A percentile compares a stretch with the other conserved stretches of the same genome.
Evolutionary conservation across 306 rosid genomes (phyloP).

Genomic region (Trifolium dubium): DNA sequence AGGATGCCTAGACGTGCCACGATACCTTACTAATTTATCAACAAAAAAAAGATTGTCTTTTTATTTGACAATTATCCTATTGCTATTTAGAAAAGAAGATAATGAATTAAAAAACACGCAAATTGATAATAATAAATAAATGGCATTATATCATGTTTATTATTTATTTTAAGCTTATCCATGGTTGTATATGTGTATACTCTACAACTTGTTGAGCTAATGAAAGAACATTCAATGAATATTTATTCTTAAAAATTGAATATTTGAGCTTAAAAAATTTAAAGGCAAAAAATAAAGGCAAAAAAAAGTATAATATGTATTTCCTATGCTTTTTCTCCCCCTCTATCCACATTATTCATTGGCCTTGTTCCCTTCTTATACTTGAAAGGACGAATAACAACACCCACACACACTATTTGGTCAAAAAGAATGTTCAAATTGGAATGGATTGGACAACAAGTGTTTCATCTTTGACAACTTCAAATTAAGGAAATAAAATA

Average conservation of each 20-base stretch:
- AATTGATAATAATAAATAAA: no score
- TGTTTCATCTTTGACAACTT: constrained; percentile 41
- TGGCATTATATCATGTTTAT: not conserved
- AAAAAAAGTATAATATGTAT: constrained; percentile 27
- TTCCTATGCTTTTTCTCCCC: constrained; percentile 11
- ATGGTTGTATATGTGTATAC: not conserved
- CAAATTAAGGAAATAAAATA: constrained; percentile 24
- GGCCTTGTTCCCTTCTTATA: constrained; percentile 27
- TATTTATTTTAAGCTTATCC: not conserved
- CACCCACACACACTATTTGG: constrained; percentile 44
- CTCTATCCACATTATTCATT: constrained; percentile 19
- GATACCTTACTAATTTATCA: no score
- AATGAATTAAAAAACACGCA: not conserved
- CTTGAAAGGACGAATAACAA: constrained; percentile 38
- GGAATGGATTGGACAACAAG: constrained; percentile 51
- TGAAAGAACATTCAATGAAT: not conserved
- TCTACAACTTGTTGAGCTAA: not conserved
- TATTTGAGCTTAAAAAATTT: constrained; percentile 2
- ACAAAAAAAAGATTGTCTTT: no score
- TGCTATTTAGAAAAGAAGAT: not conserved
- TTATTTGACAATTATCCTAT: no score
- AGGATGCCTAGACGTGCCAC: no score
- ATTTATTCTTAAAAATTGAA: not conserved
- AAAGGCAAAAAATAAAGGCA: constrained; percentile 5
- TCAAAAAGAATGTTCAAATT: constrained; percentile 56